Evolutionary conservation across 2,329 filamentous ascomycete species (phyloP), one percentile per base, ranked within the genome.

Genomic region (Nigrospora sphaerica): DNA sequence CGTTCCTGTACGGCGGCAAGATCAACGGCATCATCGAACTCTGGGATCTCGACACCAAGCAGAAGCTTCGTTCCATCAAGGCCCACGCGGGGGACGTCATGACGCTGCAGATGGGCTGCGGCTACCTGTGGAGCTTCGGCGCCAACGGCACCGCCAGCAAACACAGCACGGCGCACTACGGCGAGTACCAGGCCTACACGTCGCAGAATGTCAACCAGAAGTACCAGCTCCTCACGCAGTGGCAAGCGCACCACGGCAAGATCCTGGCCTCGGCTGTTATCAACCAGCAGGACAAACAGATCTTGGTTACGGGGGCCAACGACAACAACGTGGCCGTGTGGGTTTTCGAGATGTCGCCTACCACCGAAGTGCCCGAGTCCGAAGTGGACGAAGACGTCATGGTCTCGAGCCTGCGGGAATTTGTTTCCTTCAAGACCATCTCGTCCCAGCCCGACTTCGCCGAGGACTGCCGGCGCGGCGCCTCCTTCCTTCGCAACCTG

Each of bases 11-110:
- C 61, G 88, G 87, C 49, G 93, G 93, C 40, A 86, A 95, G 55
- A 78, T 90, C 1, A 83, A 88, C 35, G 95, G 93, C 18, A 80
- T 95, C 43, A 81, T 98, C 49, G 92, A 97, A 62, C 80, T 98
- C 12, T 98, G 95, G 92, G 95, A 98, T 62, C 75, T 98, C 13
- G 92, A 97, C 61, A 97, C 93, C 0, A 83, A 86, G 45, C 93
- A 98, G 66, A 83, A 93, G 42, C 76, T 98, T 39, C 79, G 93
- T 47, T 90, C 88, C 16, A 85, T 98, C 59, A 90, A 86, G 60
- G 82, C 85, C 1, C 86, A 90, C 55, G 80, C 80, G 32, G 84
- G 83, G 38, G 89, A 97, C 62, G 80, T 97, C 42, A 89, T 95
- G 73, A 85, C 89, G 1, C 73, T 97, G 38, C 85, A 89, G 52